phyloP scores from a whole-genome alignment of 2,329 filamentous ascomycete species.

The Lanzia echinophila region DNA sequence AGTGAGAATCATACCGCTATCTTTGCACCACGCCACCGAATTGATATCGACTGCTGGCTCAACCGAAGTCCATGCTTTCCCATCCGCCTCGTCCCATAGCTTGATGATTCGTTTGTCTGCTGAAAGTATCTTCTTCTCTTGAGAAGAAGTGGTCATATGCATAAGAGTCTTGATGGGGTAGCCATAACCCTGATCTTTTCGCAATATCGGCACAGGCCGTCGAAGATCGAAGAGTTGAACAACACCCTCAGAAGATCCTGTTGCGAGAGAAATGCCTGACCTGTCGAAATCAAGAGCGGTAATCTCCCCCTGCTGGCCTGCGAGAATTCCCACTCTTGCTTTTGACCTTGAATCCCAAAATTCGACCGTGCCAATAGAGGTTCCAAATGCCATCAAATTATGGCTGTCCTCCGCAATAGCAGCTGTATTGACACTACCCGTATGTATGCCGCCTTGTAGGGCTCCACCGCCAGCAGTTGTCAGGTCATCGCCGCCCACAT shows the following conservation, averaged over 20 bases:
- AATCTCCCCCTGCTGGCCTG: slow-evolving; percentile 63
- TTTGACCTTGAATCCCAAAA: slow-evolving; percentile 91
- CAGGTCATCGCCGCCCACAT: slow-evolving; percentile 79
- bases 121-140: slow-evolving; percentile 82
- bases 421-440: slow-evolving; percentile 80
- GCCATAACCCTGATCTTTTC: slow-evolving; percentile 94
- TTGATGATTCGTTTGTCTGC: slow-evolving; percentile 96
- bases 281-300: slow-evolving; percentile 82
- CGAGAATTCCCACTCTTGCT: slow-evolving; percentile 70
- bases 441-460: slow-evolving; percentile 78
- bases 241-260: slow-evolving; percentile 81
- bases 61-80: slow-evolving; percentile 88
- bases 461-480: slow-evolving; percentile 59
- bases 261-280: slow-evolving; percentile 77
- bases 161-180: slow-evolving; percentile 83
- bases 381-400: slow-evolving; percentile 87
- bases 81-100: slow-evolving; percentile 80
- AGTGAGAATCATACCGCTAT: slow-evolving; percentile 91
- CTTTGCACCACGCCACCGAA: slow-evolving; percentile 84
- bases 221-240: slow-evolving; percentile 89
- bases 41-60: slow-evolving; percentile 94
- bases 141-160: slow-evolving; percentile 62
- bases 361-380: slow-evolving; percentile 89
- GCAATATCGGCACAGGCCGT: slow-evolving; percentile 75
- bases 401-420: slow-evolving; percentile 85